Conservation (phyloP, 345 rosid species). For the Brassica rapa region DNA sequence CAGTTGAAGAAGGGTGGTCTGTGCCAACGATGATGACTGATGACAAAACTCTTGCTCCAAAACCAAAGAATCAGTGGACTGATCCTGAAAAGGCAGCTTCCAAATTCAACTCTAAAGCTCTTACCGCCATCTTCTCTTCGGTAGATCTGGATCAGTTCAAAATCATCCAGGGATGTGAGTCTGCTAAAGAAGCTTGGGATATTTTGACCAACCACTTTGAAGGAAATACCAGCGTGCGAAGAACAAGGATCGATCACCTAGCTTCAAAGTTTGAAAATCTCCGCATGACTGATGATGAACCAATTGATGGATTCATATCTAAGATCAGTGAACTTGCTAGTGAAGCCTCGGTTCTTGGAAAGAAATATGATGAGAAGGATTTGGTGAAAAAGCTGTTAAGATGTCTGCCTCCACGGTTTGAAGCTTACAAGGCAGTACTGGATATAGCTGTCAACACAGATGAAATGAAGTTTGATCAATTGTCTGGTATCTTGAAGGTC, state of each 20-base stretch:
- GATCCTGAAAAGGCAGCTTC: too few species aligned
- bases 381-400: too few species aligned
- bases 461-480: background rate
- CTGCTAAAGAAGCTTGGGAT: background rate
- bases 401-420: too few species aligned
- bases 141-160: background rate
- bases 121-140: background rate
- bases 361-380: too few species aligned
- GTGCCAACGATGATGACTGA: too few species aligned
- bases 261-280: background rate
- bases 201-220: background rate
- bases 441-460: background rate
- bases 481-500: background rate
- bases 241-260: background rate
- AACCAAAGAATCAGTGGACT: too few species aligned
- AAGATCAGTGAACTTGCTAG: background rate
- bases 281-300: background rate
- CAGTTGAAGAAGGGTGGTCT: too few species aligned
- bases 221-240: background rate
- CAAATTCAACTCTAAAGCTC: too few species aligned
- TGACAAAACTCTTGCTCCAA: too few species aligned
- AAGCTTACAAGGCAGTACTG: too few species aligned
- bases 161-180: background rate
- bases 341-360: too few species aligned
- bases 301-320: background rate